Conservation (phyloP, 352 stramenopile species). For the Pythium periplocum region DNA sequence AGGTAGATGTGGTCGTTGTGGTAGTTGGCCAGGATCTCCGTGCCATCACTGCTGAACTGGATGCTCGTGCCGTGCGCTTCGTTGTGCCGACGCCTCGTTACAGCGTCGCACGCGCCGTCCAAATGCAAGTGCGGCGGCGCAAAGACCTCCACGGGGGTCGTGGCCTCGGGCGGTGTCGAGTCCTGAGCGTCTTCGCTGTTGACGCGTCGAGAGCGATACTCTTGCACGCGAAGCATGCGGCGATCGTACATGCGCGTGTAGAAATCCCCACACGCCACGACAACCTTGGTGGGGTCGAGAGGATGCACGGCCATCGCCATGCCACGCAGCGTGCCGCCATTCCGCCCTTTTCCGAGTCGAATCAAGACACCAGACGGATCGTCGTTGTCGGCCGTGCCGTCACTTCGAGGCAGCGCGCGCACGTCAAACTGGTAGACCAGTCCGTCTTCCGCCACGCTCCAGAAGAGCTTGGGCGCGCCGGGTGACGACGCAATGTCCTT, state of each 20-base stretch:
- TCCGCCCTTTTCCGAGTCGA: slow-evolving; percentile 48
- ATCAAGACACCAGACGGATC: slow-evolving; percentile 56
- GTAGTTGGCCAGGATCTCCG: slow-evolving; percentile 72
- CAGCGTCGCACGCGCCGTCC: slow-evolving; percentile 38
- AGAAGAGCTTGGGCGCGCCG: slow-evolving; percentile 75
- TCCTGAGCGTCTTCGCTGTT: slow-evolving; percentile 9
- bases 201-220: slow-evolving; percentile 6
- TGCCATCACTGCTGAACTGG: slow-evolving; percentile 67
- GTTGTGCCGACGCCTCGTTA: slow-evolving; percentile 37
- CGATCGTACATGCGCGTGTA: slow-evolving; percentile 77
- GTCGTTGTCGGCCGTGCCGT: slow-evolving; percentile 26
- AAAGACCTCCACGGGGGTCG: slow-evolving; percentile 56
- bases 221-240: slow-evolving; percentile 64
- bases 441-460: slow-evolving; percentile 82
- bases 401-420: slow-evolving; percentile 35
- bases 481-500: slow-evolving; percentile 74
- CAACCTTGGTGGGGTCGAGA: slow-evolving; percentile 66
- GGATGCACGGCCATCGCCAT: slow-evolving; percentile 76
- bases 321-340: slow-evolving; percentile 37
- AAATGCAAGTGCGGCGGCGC: slow-evolving; percentile 72
- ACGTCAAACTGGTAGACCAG: slow-evolving; percentile 83
- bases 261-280: slow-evolving; percentile 69
- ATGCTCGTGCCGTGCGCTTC: slow-evolving; percentile 75
- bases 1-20: slow-evolving; percentile 86
- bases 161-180: slow-evolving; percentile 22